Percentiles rank a stretch among this genome's conserved stretches.
These are phyloP conservation scores for Solanum hybrid DNA, from an alignment of 305 asterid genomes.

Conservation along the genomic window DNA sequence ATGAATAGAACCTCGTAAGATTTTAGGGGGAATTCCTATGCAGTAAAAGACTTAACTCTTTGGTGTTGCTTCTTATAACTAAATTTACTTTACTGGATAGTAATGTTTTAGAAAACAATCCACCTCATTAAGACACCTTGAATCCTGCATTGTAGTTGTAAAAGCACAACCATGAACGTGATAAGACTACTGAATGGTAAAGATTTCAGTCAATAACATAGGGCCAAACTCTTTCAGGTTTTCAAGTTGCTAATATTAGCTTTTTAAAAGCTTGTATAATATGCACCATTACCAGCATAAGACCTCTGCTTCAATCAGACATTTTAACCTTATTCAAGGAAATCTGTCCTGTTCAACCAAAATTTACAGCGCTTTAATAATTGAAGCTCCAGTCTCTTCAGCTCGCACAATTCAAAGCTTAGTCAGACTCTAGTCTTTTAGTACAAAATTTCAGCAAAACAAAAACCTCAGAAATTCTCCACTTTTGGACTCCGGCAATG, in stretches of 20 bases:
- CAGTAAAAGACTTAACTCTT: not conserved
- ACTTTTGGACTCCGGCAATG: not conserved
- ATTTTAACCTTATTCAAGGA: not conserved
- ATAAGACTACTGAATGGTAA: not conserved
- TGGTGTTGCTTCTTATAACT: not conserved
- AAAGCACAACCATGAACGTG: slow-evolving; percentile 1
- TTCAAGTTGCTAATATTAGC: not conserved
- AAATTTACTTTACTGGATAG: not conserved
- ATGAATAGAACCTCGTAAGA: not conserved
- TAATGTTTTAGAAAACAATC: not conserved
- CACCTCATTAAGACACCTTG: not conserved
- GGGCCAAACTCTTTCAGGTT: not conserved
- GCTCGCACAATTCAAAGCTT: not conserved
- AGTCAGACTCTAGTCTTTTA: not conserved
- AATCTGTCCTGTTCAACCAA: not conserved
- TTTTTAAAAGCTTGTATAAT: not conserved
- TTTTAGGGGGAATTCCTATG: not conserved
- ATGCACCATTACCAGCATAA: not conserved
- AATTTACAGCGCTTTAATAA: not conserved
- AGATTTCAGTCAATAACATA: not conserved
- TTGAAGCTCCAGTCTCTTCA: not conserved
- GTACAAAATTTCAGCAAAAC: not conserved
- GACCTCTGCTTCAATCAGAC: not conserved
- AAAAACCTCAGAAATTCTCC: not conserved
- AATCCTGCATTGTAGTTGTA: not conserved